Evolutionary conservation across 23 red algal genomes (phyloP).

Genomic region (Agarophyton chilense): DNA sequence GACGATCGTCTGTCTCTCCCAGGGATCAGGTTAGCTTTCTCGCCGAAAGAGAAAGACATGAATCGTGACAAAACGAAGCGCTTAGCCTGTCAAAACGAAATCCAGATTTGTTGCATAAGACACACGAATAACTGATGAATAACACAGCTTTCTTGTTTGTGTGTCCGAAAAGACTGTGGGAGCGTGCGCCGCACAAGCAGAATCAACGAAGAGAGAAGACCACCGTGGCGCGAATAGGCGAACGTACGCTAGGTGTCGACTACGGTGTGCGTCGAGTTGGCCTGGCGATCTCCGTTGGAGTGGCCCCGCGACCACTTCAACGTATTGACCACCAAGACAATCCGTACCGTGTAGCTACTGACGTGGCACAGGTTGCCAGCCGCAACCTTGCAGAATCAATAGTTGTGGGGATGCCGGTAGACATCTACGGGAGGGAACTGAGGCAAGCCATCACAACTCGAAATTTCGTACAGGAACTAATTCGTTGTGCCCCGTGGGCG

Average conservation of each 20-base stretch:
- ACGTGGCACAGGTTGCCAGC: constrained; percentile 22
- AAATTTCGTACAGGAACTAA: constrained; percentile 41
- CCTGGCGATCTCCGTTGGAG: constrained; percentile 49
- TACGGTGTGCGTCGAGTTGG: constrained; percentile 73
- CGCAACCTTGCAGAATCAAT: constrained; percentile 26
- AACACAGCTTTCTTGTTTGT: background rate
- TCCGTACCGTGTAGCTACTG: constrained; percentile 17
- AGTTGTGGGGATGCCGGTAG: constrained; percentile 57
- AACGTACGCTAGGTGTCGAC: constrained; percentile 63
- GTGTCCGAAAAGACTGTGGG: background rate
- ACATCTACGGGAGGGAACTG: constrained; percentile 22
- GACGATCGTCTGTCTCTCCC: too few species aligned
- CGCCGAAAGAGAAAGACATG: too few species aligned
- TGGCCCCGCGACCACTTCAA: constrained; percentile 52
- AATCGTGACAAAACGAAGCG: too few species aligned
- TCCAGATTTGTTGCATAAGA: background rate
- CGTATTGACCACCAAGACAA: constrained; percentile 29
- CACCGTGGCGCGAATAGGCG: constrained; percentile 12
- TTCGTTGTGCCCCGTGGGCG: constrained; percentile 49
- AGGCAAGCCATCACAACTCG: constrained; percentile 39
- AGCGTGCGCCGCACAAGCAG: background rate
- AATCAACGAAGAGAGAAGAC: background rate
- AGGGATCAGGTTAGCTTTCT: too few species aligned
- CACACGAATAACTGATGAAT: background rate
- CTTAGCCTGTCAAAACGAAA: too few species aligned